These are phyloP conservation scores for Vitis vinifera DNA, from an alignment of 164 flowering plant species.

Conservation along the genomic window DNA sequence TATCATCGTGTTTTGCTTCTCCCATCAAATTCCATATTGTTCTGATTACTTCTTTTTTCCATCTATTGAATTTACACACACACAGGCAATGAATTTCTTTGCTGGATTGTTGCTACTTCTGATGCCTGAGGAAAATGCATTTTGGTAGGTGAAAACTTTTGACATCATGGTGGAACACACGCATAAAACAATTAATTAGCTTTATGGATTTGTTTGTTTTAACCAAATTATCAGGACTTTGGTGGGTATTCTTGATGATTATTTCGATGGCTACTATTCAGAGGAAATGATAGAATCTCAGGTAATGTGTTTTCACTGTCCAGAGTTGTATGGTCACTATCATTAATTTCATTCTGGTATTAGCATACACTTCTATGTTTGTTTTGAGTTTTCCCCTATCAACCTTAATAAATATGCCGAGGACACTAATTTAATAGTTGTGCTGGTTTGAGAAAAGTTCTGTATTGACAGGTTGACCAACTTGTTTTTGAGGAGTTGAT, in stretches of 20 bases:
- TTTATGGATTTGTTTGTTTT: neutral
- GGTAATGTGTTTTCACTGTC: constrained; percentile 34
- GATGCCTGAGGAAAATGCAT: constrained; percentile 99
- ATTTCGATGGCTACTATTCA: constrained; percentile 90
- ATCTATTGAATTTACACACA: constrained; percentile 7
- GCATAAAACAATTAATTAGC: too few species aligned
- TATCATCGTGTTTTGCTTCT: too few species aligned
- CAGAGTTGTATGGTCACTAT: neutral
- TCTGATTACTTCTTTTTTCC: constrained; percentile 1
- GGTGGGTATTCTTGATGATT: constrained; percentile 84
- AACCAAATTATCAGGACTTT: constrained; percentile 57
- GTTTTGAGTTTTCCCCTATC: neutral
- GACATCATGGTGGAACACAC: neutral
- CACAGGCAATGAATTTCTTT: constrained; percentile 99
- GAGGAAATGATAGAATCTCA: constrained; percentile 99
- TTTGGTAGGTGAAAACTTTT: constrained; percentile 60
- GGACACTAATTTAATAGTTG: neutral
- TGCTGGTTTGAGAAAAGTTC: neutral
- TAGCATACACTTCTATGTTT: neutral
- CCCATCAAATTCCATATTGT: neutral
- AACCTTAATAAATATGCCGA: neutral
- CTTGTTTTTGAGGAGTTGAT: constrained; percentile 94
- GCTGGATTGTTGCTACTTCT: constrained; percentile 88
- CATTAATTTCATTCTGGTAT: neutral
- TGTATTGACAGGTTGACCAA: constrained; percentile 77